A percentile compares a stretch with the other conserved stretches of the same genome.
These are phyloP conservation scores for Coemansia sp. DNA, from an alignment of 192 early-diverging fungal genomes.

Conservation along the genomic window DNA sequence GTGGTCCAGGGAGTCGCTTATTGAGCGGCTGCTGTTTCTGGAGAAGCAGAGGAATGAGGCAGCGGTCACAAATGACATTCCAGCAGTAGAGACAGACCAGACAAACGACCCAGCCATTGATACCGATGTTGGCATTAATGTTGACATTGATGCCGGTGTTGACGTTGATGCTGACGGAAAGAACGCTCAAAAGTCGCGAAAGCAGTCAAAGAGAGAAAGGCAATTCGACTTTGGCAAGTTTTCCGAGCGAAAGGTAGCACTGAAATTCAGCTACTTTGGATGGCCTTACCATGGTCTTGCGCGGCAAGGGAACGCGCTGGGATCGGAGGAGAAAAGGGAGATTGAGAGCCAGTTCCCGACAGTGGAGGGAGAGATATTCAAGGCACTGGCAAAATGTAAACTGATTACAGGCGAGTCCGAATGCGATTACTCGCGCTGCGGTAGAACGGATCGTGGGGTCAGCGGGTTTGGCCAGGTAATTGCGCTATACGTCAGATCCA, in stretches of 20 bases:
- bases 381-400: slow-evolving; percentile 73
- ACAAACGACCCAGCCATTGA: background rate
- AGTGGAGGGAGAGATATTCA: slow-evolving; percentile 85
- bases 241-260: slow-evolving; percentile 74
- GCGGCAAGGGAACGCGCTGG: slow-evolving; percentile 60
- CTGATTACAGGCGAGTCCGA: slow-evolving; percentile 69
- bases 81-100: background rate
- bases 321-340: slow-evolving; percentile 35
- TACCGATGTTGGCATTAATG: too few relatives aligned
- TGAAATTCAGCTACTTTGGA: slow-evolving; percentile 90
- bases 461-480: slow-evolving; percentile 89
- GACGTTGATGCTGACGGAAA: background rate
- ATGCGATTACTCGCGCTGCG: slow-evolving; percentile 82
- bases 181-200: slow-evolving; percentile 10
- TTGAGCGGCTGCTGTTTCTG: slow-evolving; percentile 52
- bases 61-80: background rate
- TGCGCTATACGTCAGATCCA: slow-evolving; percentile 74
- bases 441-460: slow-evolving; percentile 87
- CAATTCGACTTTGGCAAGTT: slow-evolving; percentile 80
- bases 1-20: slow-evolving; percentile 61
- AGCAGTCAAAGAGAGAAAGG: slow-evolving; percentile 24
- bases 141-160: too few relatives aligned
- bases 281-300: slow-evolving; percentile 89
- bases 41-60: slow-evolving; percentile 20
- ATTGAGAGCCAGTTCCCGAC: slow-evolving; percentile 61